phyloP scores from a whole-genome alignment of 352 stramenopile species.

The Peronospora farinosa region DNA sequence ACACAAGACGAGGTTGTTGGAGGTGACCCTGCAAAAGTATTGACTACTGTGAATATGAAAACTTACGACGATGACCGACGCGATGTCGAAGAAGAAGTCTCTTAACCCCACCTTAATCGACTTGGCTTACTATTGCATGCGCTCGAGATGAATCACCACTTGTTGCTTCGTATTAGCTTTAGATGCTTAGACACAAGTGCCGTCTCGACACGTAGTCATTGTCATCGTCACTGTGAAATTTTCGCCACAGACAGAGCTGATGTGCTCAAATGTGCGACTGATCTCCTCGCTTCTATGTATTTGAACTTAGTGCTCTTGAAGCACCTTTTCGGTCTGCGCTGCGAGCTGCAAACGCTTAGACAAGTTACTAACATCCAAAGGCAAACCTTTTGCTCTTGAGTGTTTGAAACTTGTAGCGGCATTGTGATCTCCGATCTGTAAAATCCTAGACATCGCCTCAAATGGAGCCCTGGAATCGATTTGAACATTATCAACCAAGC shows the following conservation, averaged over 20 bases:
- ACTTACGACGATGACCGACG: slow-evolving; percentile 90
- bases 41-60: background rate
- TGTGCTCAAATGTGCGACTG: slow-evolving; percentile 24
- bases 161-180: slow-evolving; percentile 14
- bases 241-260: slow-evolving; percentile 38
- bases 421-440: background rate
- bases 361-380: no score
- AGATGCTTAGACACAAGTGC: slow-evolving; percentile 32
- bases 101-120: slow-evolving; percentile 89
- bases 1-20: no score
- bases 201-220: slow-evolving; percentile 25
- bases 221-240: slow-evolving; percentile 43
- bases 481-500: slow-evolving; percentile 91
- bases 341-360: slow-evolving; percentile 13
- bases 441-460: slow-evolving; percentile 74
- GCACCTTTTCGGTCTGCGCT: background rate
- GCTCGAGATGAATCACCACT: slow-evolving; percentile 10
- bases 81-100: slow-evolving; percentile 98
- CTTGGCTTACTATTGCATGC: slow-evolving; percentile 33
- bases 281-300: slow-evolving; percentile 22
- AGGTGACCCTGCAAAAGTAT: background rate
- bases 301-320: background rate
- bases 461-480: slow-evolving; percentile 93
- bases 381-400: no score
- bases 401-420: background rate